phyloP scores from a whole-genome alignment of 805 yeast species.

The Ogataea methylovora region DNA sequence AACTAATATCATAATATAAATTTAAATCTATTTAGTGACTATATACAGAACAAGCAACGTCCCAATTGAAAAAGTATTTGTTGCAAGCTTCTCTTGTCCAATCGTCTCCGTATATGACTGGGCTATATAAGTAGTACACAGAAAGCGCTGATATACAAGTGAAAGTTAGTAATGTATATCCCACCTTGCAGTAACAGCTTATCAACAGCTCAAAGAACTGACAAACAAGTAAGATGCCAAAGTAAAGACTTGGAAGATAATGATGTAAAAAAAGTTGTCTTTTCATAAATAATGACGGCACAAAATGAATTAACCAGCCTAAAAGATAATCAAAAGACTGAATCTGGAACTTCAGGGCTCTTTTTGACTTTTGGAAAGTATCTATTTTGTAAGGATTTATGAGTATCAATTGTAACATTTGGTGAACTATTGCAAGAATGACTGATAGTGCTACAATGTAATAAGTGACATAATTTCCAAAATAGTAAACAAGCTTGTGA shows the following conservation, averaged over 20 bases:
- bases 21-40: background rate
- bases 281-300: slow-evolving; percentile 43
- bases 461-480: slow-evolving; percentile 61
- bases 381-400: slow-evolving; percentile 13
- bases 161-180: slow-evolving; percentile 17
- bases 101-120: slow-evolving; percentile 37
- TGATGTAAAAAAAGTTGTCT: slow-evolving; percentile 35
- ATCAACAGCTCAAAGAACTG: slow-evolving; percentile 37
- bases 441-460: slow-evolving; percentile 34
- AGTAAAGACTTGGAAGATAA: slow-evolving; percentile 44
- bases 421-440: slow-evolving; percentile 12
- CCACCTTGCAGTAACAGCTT: slow-evolving; percentile 20
- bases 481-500: slow-evolving; percentile 40
- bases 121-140: slow-evolving; percentile 26
- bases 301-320: slow-evolving; percentile 53
- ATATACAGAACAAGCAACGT: slow-evolving; percentile 31
- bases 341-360: slow-evolving; percentile 16
- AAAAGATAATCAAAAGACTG: slow-evolving; percentile 30
- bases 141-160: slow-evolving; percentile 14
- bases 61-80: slow-evolving; percentile 34
- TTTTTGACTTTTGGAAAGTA: background rate
- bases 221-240: slow-evolving; percentile 36
- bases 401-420: slow-evolving; percentile 4
- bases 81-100: slow-evolving; percentile 40
- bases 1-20: background rate